These are phyloP conservation scores for Nannochloris sp. DNA, from an alignment of 139 green algal species.

Conservation along the genomic window DNA sequence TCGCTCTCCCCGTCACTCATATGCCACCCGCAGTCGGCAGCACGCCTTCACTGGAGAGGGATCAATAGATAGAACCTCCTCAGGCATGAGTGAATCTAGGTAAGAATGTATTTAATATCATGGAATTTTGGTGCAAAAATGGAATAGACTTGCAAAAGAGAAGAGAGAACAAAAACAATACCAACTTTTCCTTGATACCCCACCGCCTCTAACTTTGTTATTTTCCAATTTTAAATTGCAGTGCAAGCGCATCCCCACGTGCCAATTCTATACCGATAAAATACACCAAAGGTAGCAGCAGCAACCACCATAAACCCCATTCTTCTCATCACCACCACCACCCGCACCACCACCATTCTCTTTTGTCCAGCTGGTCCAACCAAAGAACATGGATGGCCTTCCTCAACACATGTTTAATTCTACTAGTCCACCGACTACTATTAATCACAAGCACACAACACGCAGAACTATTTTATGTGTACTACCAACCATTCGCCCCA, in stretches of 20 bases:
- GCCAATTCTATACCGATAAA: too few species aligned
- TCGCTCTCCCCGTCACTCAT: background rate
- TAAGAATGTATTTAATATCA: too few species aligned
- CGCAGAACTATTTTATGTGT: slow-evolving; percentile 40
- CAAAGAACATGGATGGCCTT: background rate
- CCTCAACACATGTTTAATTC: background rate
- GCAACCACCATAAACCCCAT: background rate
- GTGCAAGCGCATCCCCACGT: too few species aligned
- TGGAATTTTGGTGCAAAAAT: too few species aligned
- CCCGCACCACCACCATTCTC: background rate
- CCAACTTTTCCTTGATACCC: too few species aligned
- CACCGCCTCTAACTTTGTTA: too few species aligned
- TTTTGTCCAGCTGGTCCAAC: background rate
- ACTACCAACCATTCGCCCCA: slow-evolving; percentile 65
- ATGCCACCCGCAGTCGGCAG: background rate
- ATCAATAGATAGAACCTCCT: background rate
- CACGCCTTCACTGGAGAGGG: background rate
- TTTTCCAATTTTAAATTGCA: too few species aligned
- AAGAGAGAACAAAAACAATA: too few species aligned
- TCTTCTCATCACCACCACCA: background rate
- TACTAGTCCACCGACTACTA: background rate
- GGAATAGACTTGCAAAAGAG: too few species aligned
- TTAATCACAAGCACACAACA: background rate
- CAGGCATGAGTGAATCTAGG: background rate
- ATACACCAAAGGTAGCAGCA: background rate